phyloP scores from a whole-genome alignment of 345 rosid genomes.

The Arabidopsis suecica region DNA sequence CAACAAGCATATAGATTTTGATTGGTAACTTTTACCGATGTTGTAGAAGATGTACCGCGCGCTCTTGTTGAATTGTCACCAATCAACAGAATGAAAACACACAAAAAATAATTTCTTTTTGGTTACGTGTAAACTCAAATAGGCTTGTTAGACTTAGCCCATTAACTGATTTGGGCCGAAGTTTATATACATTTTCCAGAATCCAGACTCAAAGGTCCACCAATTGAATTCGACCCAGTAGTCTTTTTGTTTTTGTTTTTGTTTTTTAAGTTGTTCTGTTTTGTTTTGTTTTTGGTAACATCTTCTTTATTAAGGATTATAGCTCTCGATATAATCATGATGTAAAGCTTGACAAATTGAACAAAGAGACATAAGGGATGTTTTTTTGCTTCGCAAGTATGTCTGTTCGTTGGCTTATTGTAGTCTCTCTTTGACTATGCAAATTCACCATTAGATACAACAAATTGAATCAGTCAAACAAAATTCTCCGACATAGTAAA shows the following conservation, averaged over 20 bases:
- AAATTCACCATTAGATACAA: neutral
- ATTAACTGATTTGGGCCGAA: neutral
- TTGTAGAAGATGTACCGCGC: too few relatives aligned
- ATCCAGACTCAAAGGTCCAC: neutral
- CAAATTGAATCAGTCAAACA: neutral
- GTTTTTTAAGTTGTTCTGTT: too few relatives aligned
- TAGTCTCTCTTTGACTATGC: too few relatives aligned
- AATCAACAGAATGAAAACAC: neutral
- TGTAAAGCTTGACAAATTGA: too few relatives aligned
- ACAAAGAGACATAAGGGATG: too few relatives aligned
- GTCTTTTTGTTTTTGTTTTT: neutral
- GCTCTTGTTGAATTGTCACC: too few relatives aligned
- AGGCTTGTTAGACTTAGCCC: conserved; percentile 15
- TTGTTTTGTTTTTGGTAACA: too few relatives aligned
- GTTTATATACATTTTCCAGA: neutral
- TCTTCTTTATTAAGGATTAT: too few relatives aligned
- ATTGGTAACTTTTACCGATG: too few relatives aligned
- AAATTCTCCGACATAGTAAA: neutral
- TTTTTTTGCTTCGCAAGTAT: too few relatives aligned
- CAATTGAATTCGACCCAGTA: conserved; percentile 14
- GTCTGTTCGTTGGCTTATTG: too few relatives aligned
- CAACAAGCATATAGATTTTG: neutral
- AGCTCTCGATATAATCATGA: too few relatives aligned
- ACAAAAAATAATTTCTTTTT: neutral
- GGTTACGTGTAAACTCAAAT: neutral